Evolutionary conservation across 352 stramenopile species (phyloP), one percentile per base, ranked within the genome.

Genomic region (Nothophytophthora sp.): DNA sequence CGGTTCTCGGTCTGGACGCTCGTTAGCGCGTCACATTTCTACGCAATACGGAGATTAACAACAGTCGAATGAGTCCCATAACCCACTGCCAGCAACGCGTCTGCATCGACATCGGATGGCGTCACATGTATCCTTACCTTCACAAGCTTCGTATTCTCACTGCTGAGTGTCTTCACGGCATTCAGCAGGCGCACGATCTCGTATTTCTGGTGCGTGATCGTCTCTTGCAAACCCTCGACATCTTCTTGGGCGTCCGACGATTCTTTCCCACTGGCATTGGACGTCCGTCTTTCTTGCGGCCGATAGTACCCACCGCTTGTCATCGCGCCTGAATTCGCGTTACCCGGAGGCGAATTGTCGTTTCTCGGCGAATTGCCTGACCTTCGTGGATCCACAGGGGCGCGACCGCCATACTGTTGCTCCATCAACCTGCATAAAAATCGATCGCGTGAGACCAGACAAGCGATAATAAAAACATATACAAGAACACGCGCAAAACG

Each of bases 131-230:
- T 4, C 18, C 58, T 8, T 54, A 95, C 85, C 69, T 91, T 92
- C 10, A 92, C 58, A 8, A 95, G 63, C 30, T 84, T 91, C 4
- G 82, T 87, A 41, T 95, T 95, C 48, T 95, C 85, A 3, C 64
- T 78, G 34, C 82, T 93, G 28, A 95, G 75, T 2, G 85, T 88
- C 60, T 95, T 95, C 12, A 95, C 79, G 1, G 81, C 87, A 20
- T 90, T 92, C 16, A 92, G 59, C 2, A 95, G 55, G 10, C 85
- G 79, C 29, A 89, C 73, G 22, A 91, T 92, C 53, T 95, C 85
- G 45, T 81, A 75, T 42, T 95, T 93, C 45, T 95, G 82, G 34
- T 90, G 67, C 1, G 66, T 42, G 45, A 92, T 37, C 5, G 70
- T 77, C 37, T 88, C 71, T 32, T 88, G 68, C 9, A 94, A 55